Base-by-base conservation (phyloP, 805 yeast genomes). In the Komagataella phaffii region DNA sequence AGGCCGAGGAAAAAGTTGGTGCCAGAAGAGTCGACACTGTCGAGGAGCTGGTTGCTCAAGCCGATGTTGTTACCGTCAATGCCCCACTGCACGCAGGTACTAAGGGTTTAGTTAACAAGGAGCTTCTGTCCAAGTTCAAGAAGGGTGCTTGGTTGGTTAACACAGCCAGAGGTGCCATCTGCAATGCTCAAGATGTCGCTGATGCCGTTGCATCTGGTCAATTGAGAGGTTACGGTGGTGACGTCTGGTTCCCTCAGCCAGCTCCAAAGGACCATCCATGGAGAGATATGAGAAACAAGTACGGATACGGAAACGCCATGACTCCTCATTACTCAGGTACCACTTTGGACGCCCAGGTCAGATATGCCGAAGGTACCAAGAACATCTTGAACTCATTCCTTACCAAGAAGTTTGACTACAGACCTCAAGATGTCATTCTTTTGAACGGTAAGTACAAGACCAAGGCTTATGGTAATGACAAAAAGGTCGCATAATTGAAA, bases 191-290 rank as follows among this genome's bases (percentile, higher is more conserved):
- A 61, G 93, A 81, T 58, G 85, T 85, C 56, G 89, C 88, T 0
- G 89, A 73, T 12, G 91, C 91, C 1, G 76, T 85, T 45, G 62
- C 72, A 51, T 68, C 79, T 44, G 93, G 93, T 49, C 82, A 81
- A 58, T 64, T 85, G 49, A 72, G 83, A 59, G 91, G 90, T 50
- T 85, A 85, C 63, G 93, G 90, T 60, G 93, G 91, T 58, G 93
- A 85, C 66, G 93, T 85, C 50, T 85, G 91, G 88, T 76, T 61
- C 71, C 83, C 83, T n/a, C 95, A 85, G 67, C 95, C 95, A 46
- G 86, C 91, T 24, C 88, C 89, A 56, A 69, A 71, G 51, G 75
- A 74, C 64, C 89, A 84, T 62, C 89, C 89, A 57, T 85, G 93
- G 93, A 75, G 88, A 73, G 52, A 71, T 8, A 76, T 84, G 80